Base-by-base conservation (phyloP, 345 rosid genomes). In the Litchi chinensis region DNA sequence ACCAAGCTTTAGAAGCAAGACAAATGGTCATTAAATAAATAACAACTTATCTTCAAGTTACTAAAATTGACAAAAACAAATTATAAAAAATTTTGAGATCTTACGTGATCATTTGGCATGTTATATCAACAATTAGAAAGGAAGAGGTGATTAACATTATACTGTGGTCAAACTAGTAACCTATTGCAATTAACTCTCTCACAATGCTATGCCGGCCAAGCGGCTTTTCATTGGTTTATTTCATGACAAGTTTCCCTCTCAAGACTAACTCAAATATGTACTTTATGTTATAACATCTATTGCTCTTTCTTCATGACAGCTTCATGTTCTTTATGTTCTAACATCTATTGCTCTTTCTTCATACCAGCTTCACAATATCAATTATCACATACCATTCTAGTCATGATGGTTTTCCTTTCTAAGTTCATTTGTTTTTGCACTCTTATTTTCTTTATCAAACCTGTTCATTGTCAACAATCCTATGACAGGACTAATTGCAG, bases 401-500 rank as follows among this genome's bases (percentile, higher is more conserved):
- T 15, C 3, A 59, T 24, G 46, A 83, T 86, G 86, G 63, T 41
- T 76, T 64, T 43, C 57, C 77, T 69, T 54, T 41, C 65, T 15
- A 70, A 76, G 10, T 81, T 81, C 69, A 72, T 70, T 52, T 77
- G 65, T 70, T 24, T 76, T 50, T 78, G 66, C 71, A 13, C 56
- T 44, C 39, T 79, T 0, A 52, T 83, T 43, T 22, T 83, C 37
- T 72, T 79, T 13, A 59, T 81, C 71, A 79, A 73, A 11, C 84
- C 70, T 18, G 32, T 22, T 1, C 63, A 43, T 70, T 68, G 79
- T 15, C 76, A 78, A 79, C 84, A 83, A 69, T 57, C 71, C 32
- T 83, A 86, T 44, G 88, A 81, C 64, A 68, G 12, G 10, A 76
- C 81, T 12, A 22, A 32, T 46, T 86, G 82, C 74, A 16, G 24